Evolutionary conservation across 1,284 basidiomycete genomes (phyloP), one percentile per base, ranked within the genome.

Genomic region (Leccinum fallax): DNA sequence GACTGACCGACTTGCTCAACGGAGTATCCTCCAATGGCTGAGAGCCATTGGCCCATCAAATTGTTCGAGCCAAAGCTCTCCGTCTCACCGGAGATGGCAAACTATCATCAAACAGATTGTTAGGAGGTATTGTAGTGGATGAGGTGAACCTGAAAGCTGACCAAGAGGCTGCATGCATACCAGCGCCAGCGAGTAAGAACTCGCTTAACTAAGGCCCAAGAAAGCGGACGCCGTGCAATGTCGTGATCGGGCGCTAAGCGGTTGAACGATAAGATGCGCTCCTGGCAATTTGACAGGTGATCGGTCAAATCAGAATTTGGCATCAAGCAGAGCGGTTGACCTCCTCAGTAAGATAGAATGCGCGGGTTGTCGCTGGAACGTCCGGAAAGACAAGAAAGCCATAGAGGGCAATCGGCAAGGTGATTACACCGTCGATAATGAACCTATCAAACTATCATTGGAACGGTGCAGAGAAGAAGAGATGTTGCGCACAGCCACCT

Each of bases 11-110:
- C 81, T 71, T 88, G 85, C 64, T 86, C 83, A 4, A 88, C 81
- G 13, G 83, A 81, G 70, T 83, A 88, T 1, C 83, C 84, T 9
- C 85, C 84, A 16, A 84, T 80, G 10, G 84, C 80, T 67, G 86
- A 85, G 58, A 90, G 79, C 86, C 87, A 91, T 68, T 90, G 88
- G 9, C 88, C 87, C 88, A 90, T 90, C 40, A 90, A 74, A 71
- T 88, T 88, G 70, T 90, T 92, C 36, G 86, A 85, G 6, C 88
- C 87, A 51, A 90, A 86, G 62, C 82, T 83, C 69, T 91, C 90
- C 1, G 86, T 84, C 74, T 91, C 88, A 3, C 86, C 87, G 2
- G 85, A 86, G 57, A 88, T 78, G 5, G 83, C 83, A 64, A 88
- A 87, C 84, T 87, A 32, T 62, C 40, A 16, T 57, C 21, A 36